Percentiles rank a stretch among this genome's conserved stretches.
These are phyloP conservation scores for Cladophialophora yegresii DNA, from an alignment of 2,329 filamentous ascomycete species.

Conservation along the genomic window DNA sequence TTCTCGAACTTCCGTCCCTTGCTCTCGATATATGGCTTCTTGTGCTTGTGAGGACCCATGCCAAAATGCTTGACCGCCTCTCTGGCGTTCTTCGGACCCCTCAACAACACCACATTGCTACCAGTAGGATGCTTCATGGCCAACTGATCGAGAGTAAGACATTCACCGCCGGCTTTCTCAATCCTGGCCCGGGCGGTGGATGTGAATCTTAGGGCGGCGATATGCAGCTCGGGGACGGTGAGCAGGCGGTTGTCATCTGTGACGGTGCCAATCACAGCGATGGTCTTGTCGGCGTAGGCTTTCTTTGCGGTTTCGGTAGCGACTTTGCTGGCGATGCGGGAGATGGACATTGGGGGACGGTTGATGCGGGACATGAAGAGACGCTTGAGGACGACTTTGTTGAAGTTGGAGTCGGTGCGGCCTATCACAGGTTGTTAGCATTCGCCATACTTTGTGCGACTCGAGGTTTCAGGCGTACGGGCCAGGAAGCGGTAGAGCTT, in stretches of 20 bases:
- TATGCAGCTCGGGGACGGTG: slow-evolving; percentile 84
- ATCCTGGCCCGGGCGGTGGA: slow-evolving; percentile 94
- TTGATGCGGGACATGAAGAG: slow-evolving; percentile 99
- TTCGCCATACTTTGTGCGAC: not conserved
- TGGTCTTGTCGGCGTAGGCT: slow-evolving; percentile 67
- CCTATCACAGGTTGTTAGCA: slow-evolving; percentile 54
- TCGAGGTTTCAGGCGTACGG: slow-evolving; percentile 62
- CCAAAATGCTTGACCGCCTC: slow-evolving; percentile 99
- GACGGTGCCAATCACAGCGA: slow-evolving; percentile 91
- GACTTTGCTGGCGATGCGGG: slow-evolving; percentile 74
- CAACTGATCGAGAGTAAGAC: slow-evolving; percentile 94
- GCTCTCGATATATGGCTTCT: slow-evolving; percentile 97
- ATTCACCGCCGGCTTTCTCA: slow-evolving; percentile 88
- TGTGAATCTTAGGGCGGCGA: slow-evolving; percentile 96
- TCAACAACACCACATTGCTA: slow-evolving; percentile 93
- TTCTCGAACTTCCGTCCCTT: slow-evolving; percentile 99
- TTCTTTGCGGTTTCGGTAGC: slow-evolving; percentile 55
- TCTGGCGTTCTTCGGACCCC: slow-evolving; percentile 96
- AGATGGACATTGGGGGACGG: slow-evolving; percentile 91
- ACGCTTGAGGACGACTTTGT: slow-evolving; percentile 96
- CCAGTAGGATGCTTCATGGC: slow-evolving; percentile 93
- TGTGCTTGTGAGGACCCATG: slow-evolving; percentile 96
- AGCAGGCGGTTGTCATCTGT: slow-evolving; percentile 97
- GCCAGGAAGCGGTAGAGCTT: slow-evolving; percentile 98
- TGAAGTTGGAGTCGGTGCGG: slow-evolving; percentile 96